Percentiles rank a stretch among this genome's conserved stretches.
phyloP scores from a whole-genome alignment of 2,329 filamentous ascomycete genomes.

The Diaporthe sp. region DNA sequence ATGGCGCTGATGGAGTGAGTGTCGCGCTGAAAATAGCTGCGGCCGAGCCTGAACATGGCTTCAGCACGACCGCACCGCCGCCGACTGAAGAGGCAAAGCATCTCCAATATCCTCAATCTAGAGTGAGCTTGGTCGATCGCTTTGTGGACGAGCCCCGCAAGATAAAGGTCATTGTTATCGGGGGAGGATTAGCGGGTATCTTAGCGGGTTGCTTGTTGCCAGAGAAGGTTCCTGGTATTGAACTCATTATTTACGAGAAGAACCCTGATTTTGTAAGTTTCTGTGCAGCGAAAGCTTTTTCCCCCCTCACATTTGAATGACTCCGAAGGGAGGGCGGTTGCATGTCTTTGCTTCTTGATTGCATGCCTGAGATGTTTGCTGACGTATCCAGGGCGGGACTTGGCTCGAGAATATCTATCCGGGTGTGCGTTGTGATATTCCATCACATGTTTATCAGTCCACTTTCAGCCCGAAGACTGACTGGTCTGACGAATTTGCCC shows the following conservation, averaged over 20 bases:
- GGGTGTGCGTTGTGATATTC: conserved; percentile 75
- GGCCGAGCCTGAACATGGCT: neutral
- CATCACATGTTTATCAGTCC: conserved; percentile 77
- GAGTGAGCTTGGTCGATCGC: conserved; percentile 50
- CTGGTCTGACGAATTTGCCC: conserved; percentile 78
- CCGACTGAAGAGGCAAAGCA: conserved; percentile 8
- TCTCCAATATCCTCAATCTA: conserved; percentile 39
- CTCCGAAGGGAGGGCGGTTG: too few species aligned
- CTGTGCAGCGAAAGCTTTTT: neutral
- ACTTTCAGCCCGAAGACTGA: conserved; percentile 76
- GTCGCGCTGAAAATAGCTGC: neutral
- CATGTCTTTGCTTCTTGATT: neutral
- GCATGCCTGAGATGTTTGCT: conserved; percentile 6
- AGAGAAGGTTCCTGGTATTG: conserved; percentile 75
- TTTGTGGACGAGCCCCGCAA: conserved; percentile 61
- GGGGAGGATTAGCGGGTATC: conserved; percentile 73
- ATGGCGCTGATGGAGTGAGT: neutral
- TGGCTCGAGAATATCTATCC: conserved; percentile 72
- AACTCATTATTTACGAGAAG: conserved; percentile 77
- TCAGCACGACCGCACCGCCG: neutral
- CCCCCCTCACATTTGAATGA: too few species aligned
- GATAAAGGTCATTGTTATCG: conserved; percentile 71
- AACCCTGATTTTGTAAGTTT: conserved; percentile 72
- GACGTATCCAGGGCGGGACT: conserved; percentile 57
- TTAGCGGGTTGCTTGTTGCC: conserved; percentile 76